These are phyloP conservation scores for Arthroderma sp. DNA, from an alignment of 2,329 filamentous ascomycete species.

Conservation along the genomic window DNA sequence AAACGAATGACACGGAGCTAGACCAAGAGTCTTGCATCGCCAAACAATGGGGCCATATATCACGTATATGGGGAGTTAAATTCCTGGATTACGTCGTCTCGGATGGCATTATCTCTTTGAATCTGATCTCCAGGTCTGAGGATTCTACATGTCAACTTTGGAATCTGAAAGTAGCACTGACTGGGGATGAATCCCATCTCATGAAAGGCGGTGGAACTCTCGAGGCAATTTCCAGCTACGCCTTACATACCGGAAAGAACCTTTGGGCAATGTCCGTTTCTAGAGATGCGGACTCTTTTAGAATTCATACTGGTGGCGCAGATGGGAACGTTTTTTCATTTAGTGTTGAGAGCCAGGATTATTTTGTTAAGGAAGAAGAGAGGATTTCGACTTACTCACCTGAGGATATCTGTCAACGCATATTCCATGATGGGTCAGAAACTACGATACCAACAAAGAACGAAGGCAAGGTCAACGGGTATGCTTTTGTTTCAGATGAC, in stretches of 20 bases:
- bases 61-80: constrained; percentile 76
- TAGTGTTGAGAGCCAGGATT: constrained; percentile 8
- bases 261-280: constrained; percentile 59
- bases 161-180: constrained; percentile 37
- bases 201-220: constrained; percentile 23
- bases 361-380: neutral
- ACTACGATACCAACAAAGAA: neutral
- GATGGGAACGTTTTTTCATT: constrained; percentile 50
- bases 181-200: constrained; percentile 13
- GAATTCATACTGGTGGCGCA: constrained; percentile 63
- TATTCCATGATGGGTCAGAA: too few species aligned
- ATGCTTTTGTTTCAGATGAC: constrained; percentile 23
- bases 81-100: constrained; percentile 38
- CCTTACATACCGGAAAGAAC: constrained; percentile 72
- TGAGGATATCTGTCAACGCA: constrained; percentile 1
- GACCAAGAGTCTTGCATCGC: constrained; percentile 44
- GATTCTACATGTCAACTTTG: constrained; percentile 67
- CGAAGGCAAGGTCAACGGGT: constrained; percentile 15
- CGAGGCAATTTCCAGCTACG: constrained; percentile 41
- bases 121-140: constrained; percentile 68
- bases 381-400: constrained; percentile 2
- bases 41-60: constrained; percentile 70
- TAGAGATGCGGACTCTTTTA: constrained; percentile 8
- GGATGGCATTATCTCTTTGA: constrained; percentile 22
- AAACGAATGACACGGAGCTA: constrained; percentile 18